Conservation (phyloP, 1,139 yeast genomes). For the Saccharomyces hybrid region DNA sequence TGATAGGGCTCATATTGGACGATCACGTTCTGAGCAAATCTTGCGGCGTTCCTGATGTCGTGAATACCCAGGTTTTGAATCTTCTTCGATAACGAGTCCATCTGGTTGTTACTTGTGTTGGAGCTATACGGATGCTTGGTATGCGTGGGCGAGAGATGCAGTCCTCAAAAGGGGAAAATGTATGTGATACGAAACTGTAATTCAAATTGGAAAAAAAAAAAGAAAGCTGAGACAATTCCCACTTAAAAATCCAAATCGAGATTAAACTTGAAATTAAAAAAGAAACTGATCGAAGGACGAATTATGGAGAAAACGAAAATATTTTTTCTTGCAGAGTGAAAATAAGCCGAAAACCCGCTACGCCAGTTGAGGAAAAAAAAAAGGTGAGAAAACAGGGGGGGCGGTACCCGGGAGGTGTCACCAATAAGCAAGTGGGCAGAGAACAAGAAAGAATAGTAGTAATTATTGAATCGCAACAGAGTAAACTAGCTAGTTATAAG, state of each 20-base stretch:
- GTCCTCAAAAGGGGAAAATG: no score
- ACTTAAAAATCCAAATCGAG: not conserved
- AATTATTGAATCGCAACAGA: no score
- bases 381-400: not conserved
- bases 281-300: not conserved
- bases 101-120: slow-evolving; percentile 3
- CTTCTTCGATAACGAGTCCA: slow-evolving; percentile 32
- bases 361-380: not conserved
- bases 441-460: no score
- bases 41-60: slow-evolving; percentile 34
- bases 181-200: no score
- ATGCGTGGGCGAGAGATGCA: no score
- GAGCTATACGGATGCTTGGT: not conserved
- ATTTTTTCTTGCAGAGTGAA: not conserved
- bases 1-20: slow-evolving; percentile 34
- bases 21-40: slow-evolving; percentile 34
- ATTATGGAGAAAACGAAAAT: not conserved
- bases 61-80: slow-evolving; percentile 33
- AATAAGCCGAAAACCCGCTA: not conserved
- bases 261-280: not conserved
- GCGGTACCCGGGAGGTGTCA: not conserved
- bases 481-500: not conserved
- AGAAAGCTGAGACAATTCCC: no score
- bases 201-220: no score
- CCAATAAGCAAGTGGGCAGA: not conserved